Evolutionary conservation across 1,284 basidiomycete genomes (phyloP), one percentile per base, ranked within the genome.

Genomic region (Papiliotrema fonsecae): DNA sequence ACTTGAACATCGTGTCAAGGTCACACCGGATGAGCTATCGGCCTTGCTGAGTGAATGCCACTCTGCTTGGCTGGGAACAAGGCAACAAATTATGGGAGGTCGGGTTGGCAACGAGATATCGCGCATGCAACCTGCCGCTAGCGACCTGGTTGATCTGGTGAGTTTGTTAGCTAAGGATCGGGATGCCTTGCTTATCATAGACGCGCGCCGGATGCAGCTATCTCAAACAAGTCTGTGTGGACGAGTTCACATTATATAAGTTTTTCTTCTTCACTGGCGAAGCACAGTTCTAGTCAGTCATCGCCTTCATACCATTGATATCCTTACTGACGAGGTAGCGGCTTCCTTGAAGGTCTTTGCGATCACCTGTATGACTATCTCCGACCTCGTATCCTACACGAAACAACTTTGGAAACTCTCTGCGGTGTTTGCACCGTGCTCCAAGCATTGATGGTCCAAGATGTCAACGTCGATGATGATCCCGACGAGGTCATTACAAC

Each of bases 391-490:
- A 94, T 96, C 57, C 79, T 96, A 1, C 91, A 96, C 62, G 92
- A 96, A 66, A 84, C 85, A 0, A 82, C 85, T 5, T 81, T 97
- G 40, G 85, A 85, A 1, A 83, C 84, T 0, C 81, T 97, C 1
- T 92, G 90, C 64, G 87, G 92, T 70, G 87, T 96, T 26, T 96
- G 91, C 76, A 94, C 88, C 0, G 88, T 96, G 19, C 77, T 96
- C 1, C 88, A 92, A 69, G 91, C 90, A 0, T 77, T 96, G 36
- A 94, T 96, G 88, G 87, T 93, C 2, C 81, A 91, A 30, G 89
- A 93, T 62, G 49, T 71, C 18, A 37, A 53, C 35, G 52, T 56
- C 24, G 61, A 63, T 7, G 58, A 62, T 16, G 62, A 67, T 27
- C 50, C 62, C 22, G 54, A 52, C 22, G 66, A 67, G 27, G 52